A percentile compares a stretch with the other conserved stretches of the same genome.
Conservation (phyloP, 768 basidiomycete genomes). For the Tubosaeta brunneosetosa region DNA sequence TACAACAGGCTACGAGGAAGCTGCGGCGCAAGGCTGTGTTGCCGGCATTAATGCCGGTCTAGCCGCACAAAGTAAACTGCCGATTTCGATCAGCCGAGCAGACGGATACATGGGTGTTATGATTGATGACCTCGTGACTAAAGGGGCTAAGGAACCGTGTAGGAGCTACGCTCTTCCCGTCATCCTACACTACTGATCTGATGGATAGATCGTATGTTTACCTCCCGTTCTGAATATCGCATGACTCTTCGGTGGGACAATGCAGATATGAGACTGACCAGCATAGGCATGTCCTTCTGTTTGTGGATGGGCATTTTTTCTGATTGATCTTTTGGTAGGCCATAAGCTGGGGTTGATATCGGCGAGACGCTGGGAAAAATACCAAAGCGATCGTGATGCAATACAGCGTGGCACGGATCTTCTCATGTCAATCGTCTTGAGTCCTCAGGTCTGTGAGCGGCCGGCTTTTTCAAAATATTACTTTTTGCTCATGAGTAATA, state of each 20-base stretch:
- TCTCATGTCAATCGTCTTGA: constrained; percentile 33
- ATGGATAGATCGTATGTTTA: constrained; percentile 83
- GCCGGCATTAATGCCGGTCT: constrained; percentile 89
- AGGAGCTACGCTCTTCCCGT: constrained; percentile 10
- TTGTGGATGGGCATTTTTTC: neutral
- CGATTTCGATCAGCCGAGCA: constrained; percentile 70
- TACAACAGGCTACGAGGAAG: constrained; percentile 94
- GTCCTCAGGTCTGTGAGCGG: constrained; percentile 36
- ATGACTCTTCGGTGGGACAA: constrained; percentile 88
- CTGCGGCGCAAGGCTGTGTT: constrained; percentile 83
- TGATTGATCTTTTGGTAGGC: constrained; percentile 26
- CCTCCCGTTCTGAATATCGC: constrained; percentile 84
- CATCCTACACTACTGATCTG: neutral
- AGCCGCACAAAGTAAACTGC: constrained; percentile 48
- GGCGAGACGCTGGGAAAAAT: constrained; percentile 41
- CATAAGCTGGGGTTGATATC: constrained; percentile 39
- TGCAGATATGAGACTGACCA: constrained; percentile 78
- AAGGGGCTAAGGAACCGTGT: constrained; percentile 92
- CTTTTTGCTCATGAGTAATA: constrained; percentile 13
- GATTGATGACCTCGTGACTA: constrained; percentile 86
- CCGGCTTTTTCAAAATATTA: too few species aligned
- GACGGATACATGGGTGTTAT: constrained; percentile 87
- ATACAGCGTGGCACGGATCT: constrained; percentile 32
- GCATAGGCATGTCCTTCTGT: constrained; percentile 48
- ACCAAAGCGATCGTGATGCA: constrained; percentile 29